phyloP scores from a whole-genome alignment of 495 filamentous ascomycete genomes.

The Penicillium lagena region DNA sequence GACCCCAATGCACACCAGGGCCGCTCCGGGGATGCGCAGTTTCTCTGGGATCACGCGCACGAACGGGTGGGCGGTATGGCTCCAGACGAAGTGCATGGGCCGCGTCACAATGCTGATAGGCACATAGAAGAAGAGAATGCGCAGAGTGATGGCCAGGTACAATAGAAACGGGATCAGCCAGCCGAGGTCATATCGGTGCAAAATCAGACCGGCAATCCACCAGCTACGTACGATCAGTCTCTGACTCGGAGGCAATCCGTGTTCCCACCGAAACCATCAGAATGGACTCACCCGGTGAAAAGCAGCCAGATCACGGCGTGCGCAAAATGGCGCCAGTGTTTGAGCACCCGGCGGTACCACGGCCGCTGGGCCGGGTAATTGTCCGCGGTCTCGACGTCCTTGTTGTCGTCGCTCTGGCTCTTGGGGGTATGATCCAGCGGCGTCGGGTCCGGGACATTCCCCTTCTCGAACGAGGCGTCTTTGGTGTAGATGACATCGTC shows the following conservation, averaged over 20 bases:
- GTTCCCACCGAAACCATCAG: not conserved
- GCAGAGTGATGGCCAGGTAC: slow-evolving; percentile 67
- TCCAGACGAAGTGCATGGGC: slow-evolving; percentile 63
- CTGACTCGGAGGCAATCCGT: not conserved
- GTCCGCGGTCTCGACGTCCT: slow-evolving; percentile 23
- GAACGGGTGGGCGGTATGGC: slow-evolving; percentile 48
- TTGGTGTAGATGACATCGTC: slow-evolving; percentile 45
- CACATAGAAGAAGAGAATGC: slow-evolving; percentile 67
- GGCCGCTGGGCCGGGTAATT: slow-evolving; percentile 12
- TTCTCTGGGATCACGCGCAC: slow-evolving; percentile 53
- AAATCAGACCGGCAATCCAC: slow-evolving; percentile 79
- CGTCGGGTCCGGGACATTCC: slow-evolving; percentile 33
- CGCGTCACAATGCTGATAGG: slow-evolving; percentile 57
- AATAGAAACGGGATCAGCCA: slow-evolving; percentile 85
- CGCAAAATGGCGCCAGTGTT: slow-evolving; percentile 31
- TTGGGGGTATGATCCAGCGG: slow-evolving; percentile 36
- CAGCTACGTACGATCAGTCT: slow-evolving; percentile 47
- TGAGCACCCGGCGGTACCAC: slow-evolving; percentile 19
- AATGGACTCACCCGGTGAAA: slow-evolving; percentile 52
- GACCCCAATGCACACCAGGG: slow-evolving; percentile 53
- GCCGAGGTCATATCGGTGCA: slow-evolving; percentile 64
- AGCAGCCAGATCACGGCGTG: slow-evolving; percentile 48
- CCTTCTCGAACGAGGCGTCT: slow-evolving; percentile 35
- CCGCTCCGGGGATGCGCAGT: slow-evolving; percentile 52
- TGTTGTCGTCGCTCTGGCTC: slow-evolving; percentile 22